Conservation (phyloP, 345 rosid genomes). For the Eutrema heterophyllum region DNA sequence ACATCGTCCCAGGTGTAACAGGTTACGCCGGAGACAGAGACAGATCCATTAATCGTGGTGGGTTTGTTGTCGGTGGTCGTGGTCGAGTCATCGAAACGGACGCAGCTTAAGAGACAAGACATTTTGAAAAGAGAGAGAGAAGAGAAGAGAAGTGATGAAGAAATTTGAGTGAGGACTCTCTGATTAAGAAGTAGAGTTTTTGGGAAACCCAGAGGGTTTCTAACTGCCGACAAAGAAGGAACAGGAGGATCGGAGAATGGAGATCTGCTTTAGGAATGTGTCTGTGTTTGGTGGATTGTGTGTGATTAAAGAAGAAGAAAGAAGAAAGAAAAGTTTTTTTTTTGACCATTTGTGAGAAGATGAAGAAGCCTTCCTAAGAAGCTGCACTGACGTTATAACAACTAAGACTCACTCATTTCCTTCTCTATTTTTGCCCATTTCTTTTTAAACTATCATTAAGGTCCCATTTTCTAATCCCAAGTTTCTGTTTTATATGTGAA, state of each 20-base stretch:
- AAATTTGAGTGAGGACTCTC: conserved; percentile 1
- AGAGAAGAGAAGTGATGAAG: conserved; percentile 5
- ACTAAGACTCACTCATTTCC: conserved; percentile 8
- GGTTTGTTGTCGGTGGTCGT: neutral
- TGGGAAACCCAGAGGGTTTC: conserved; percentile 3
- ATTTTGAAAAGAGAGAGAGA: conserved; percentile 24
- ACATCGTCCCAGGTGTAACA: conserved; percentile 54
- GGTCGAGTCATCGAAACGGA: conserved; percentile 24
- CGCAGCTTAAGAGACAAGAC: conserved; percentile 41
- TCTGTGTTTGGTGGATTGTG: conserved; percentile 9
- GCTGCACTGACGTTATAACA: conserved; percentile 31
- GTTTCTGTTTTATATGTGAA: no score
- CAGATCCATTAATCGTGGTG: conserved; percentile 1
- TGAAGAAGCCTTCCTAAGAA: conserved; percentile 7
- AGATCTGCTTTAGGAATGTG: conserved; percentile 9
- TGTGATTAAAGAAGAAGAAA: neutral
- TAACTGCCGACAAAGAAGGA: conserved; percentile 21
- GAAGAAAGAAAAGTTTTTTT: neutral
- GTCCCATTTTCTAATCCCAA: no score
- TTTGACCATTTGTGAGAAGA: neutral
- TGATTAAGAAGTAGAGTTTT: conserved; percentile 29
- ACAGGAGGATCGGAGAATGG: conserved; percentile 16
- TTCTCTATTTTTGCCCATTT: neutral
- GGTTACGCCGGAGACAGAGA: conserved; percentile 21
- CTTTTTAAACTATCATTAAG: neutral